phyloP scores from a whole-genome alignment of 2,329 filamentous ascomycete genomes.

The Botryotinia narcissicola region DNA sequence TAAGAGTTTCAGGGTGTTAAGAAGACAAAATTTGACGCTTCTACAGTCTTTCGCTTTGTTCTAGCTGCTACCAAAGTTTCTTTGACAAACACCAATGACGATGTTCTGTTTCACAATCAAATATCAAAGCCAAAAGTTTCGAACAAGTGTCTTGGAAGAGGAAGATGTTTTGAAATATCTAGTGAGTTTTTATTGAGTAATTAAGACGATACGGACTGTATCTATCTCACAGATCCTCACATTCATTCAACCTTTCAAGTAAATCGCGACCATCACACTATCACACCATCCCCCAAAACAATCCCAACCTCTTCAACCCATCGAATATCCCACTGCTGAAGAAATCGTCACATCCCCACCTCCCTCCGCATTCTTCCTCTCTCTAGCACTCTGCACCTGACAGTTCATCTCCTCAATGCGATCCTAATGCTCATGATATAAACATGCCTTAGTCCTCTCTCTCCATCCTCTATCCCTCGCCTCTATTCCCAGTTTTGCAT shows the following conservation, averaged over 20 bases:
- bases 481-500: not conserved
- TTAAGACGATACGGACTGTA: accelerated
- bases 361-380: not conserved
- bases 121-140: not conserved
- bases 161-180: accelerated
- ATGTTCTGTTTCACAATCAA: accelerated
- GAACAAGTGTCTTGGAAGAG: not conserved
- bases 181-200: not conserved
- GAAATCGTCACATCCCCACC: not conserved
- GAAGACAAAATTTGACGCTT: accelerated
- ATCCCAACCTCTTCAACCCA: not conserved
- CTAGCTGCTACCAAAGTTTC: accelerated
- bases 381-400: not conserved
- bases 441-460: not conserved
- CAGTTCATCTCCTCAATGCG: not conserved
- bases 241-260: not conserved
- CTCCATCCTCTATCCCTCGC: no score
- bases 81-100: accelerated
- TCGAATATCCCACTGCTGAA: not conserved
- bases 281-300: not conserved
- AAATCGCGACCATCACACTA: not conserved
- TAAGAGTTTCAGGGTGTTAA: not conserved
- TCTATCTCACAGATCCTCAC: not conserved
- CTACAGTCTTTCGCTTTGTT: accelerated
- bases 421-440: not conserved